phyloP scores from a whole-genome alignment of 2,329 filamentous ascomycete genomes.

The Neonectria punicea region DNA sequence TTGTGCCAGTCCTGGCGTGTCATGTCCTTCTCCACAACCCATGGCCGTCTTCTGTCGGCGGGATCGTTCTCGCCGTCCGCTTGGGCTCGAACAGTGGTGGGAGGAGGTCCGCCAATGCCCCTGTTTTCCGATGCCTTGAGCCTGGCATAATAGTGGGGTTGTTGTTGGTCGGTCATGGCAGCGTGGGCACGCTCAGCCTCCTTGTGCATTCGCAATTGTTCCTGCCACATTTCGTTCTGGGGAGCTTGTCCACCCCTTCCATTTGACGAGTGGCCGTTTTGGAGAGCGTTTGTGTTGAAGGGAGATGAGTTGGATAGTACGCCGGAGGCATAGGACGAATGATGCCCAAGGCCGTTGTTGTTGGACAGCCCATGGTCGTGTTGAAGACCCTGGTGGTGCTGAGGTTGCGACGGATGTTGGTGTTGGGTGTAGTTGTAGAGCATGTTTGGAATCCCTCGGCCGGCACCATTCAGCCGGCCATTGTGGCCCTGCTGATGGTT shows the following conservation, averaged over 20 bases:
- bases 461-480: conserved; percentile 74
- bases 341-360: conserved; percentile 63
- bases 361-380: conserved; percentile 66
- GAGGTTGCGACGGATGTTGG: conserved; percentile 72
- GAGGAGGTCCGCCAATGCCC: conserved; percentile 67
- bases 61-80: conserved; percentile 63
- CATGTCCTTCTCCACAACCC: conserved; percentile 73
- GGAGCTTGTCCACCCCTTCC: conserved; percentile 62
- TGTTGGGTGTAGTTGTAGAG: conserved; percentile 74
- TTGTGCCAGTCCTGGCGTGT: conserved; percentile 90
- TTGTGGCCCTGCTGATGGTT: conserved; percentile 78
- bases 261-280: conserved; percentile 65
- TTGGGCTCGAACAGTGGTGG: conserved; percentile 59
- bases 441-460: conserved; percentile 69
- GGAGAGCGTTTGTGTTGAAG: conserved; percentile 64
- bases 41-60: conserved; percentile 68
- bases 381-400: conserved; percentile 70
- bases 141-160: conserved; percentile 77
- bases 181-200: conserved; percentile 77
- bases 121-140: conserved; percentile 77
- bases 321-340: conserved; percentile 48
- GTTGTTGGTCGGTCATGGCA: conserved; percentile 75
- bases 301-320: conserved; percentile 72
- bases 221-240: conserved; percentile 81
- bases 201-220: conserved; percentile 84